phyloP scores from a whole-genome alignment of 768 basidiomycete species.

The Hortiboletus flavorubellus region DNA sequence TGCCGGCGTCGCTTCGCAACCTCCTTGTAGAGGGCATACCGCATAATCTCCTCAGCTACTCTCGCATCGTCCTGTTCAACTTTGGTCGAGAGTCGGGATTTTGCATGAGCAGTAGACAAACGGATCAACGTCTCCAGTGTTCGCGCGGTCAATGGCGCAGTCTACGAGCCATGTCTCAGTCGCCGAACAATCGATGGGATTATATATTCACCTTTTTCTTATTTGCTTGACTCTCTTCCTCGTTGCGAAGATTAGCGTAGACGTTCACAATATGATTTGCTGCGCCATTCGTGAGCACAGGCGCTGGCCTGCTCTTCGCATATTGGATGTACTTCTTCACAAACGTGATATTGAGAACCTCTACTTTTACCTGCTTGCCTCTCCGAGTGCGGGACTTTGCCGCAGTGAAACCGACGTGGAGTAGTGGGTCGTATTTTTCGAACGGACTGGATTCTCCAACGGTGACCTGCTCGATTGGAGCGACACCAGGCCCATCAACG shows the following conservation, averaged over 20 bases:
- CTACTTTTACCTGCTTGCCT: constrained; percentile 60
- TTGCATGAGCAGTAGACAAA: constrained; percentile 96
- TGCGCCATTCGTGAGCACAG: constrained; percentile 86
- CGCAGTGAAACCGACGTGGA: constrained; percentile 77
- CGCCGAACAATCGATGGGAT: background rate
- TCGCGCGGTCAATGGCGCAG: constrained; percentile 95
- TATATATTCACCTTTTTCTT: constrained; percentile 64
- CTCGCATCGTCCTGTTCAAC: constrained; percentile 84
- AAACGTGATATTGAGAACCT: constrained; percentile 89
- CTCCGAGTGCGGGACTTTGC: constrained; percentile 50
- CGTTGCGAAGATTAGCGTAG: constrained; percentile 89
- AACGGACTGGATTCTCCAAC: constrained; percentile 62
- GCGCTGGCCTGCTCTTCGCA: constrained; percentile 84
- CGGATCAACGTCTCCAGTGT: constrained; percentile 98
- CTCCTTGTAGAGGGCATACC: constrained; percentile 97
- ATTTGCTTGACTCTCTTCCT: constrained; percentile 79
- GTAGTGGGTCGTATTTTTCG: constrained; percentile 93
- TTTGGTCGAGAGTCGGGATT: constrained; percentile 82
- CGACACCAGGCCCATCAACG: constrained; percentile 68
- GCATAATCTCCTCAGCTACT: constrained; percentile 91
- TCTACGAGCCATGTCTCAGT: constrained; percentile 47
- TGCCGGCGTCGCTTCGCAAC: constrained; percentile 72
- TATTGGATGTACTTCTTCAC: constrained; percentile 99
- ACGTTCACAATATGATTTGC: constrained; percentile 92
- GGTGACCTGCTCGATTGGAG: constrained; percentile 37